These are phyloP conservation scores for Caryocar brasiliense DNA, from an alignment of 441 rosid species.

Conservation along the genomic window DNA sequence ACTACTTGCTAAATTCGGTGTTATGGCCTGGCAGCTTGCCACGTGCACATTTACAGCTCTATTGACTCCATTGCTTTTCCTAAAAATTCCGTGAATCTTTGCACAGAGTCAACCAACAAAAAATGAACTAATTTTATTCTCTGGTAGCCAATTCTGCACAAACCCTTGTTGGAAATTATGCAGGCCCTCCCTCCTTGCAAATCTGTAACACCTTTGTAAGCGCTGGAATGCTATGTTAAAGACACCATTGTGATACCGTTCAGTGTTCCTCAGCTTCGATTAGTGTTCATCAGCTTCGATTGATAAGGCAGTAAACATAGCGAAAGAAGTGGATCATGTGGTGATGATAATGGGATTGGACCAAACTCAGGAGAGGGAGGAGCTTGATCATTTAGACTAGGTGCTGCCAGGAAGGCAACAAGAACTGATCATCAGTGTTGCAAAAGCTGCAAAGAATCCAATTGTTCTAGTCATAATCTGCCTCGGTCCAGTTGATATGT, in stretches of 20 bases:
- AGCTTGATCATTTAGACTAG: constrained; percentile 47
- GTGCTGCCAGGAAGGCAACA: constrained; percentile 58
- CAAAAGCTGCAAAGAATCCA: constrained; percentile 49
- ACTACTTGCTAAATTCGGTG: too few species aligned
- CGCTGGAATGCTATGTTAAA: too few species aligned
- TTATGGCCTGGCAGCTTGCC: too few species aligned
- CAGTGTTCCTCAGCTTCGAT: constrained; percentile 51
- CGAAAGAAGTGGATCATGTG: constrained; percentile 48
- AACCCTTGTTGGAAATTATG: too few species aligned
- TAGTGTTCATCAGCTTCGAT: constrained; percentile 43
- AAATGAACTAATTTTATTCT: too few species aligned
- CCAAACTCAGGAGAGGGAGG: constrained; percentile 57
- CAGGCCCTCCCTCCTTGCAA: too few species aligned
- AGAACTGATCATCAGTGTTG: constrained; percentile 38
- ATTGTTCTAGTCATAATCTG: constrained; percentile 51
- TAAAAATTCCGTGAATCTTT: too few species aligned
- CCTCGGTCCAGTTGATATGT: constrained; percentile 68
- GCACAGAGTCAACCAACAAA: too few species aligned
- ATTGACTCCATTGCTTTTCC: too few species aligned
- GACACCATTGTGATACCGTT: constrained; percentile 54
- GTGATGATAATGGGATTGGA: constrained; percentile 78
- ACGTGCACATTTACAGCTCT: too few species aligned
- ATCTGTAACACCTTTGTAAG: too few species aligned
- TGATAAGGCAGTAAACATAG: constrained; percentile 45
- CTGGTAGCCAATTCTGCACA: too few species aligned